Evolutionary conservation across 2,329 filamentous ascomycete genomes (phyloP).

Genomic region (Penicillium nordicum): DNA sequence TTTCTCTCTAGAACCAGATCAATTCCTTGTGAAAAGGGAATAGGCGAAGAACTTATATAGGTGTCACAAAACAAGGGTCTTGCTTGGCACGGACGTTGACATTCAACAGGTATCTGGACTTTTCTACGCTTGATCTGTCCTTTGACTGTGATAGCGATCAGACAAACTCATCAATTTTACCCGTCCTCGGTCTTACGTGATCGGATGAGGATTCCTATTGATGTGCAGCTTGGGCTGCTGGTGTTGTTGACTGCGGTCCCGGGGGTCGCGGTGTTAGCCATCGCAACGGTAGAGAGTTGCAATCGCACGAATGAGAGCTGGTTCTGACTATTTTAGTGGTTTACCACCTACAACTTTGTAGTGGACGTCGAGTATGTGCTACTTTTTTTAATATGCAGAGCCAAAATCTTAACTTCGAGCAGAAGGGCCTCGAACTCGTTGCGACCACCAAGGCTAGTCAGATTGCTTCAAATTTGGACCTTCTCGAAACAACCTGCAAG

Average conservation of each 20-base stretch:
- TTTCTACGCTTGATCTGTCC: not conserved
- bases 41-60: not conserved
- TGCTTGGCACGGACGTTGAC: not conserved
- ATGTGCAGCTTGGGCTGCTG: conserved; percentile 78
- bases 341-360: conserved; percentile 61
- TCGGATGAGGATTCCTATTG: conserved; percentile 77
- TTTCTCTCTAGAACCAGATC: not conserved
- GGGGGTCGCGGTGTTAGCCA: conserved; percentile 71
- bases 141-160: not conserved
- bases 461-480: conserved; percentile 71
- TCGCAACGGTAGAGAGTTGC: conserved; percentile 51
- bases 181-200: not conserved
- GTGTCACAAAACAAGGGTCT: not conserved
- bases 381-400: not conserved
- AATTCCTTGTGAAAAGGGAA: too few species aligned
- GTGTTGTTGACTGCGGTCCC: conserved; percentile 72
- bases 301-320: conserved; percentile 2
- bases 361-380: conserved; percentile 49
- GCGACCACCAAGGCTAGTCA: conserved; percentile 84
- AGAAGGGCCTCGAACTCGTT: conserved; percentile 66
- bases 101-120: not conserved
- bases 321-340: conserved; percentile 41
- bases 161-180: not conserved
- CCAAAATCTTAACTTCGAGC: conserved; percentile 7
- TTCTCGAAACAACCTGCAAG: conserved; percentile 71